Conservation (phyloP, 768 basidiomycete species). For the Lentinula detonsa region DNA sequence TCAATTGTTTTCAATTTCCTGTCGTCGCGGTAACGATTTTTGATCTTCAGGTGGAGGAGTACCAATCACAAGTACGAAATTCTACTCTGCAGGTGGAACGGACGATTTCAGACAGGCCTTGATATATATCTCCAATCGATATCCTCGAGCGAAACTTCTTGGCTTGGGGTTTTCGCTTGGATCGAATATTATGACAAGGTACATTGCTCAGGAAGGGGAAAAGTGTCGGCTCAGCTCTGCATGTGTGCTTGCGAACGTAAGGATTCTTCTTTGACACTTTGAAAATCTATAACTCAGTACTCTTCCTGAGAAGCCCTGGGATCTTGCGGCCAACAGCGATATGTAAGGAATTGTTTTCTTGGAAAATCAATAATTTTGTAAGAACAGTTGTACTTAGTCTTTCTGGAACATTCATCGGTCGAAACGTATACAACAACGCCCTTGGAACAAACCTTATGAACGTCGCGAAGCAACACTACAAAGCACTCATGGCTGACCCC, state of each 20-base stretch:
- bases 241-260: slow-evolving; percentile 44
- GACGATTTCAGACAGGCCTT: slow-evolving; percentile 61
- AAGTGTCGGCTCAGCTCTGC: slow-evolving; percentile 39
- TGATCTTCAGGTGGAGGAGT: slow-evolving; percentile 46
- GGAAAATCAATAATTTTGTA: not conserved
- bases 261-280: slow-evolving; percentile 14
- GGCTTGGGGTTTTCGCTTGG: slow-evolving; percentile 76
- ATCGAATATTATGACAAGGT: slow-evolving; percentile 62
- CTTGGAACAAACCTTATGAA: slow-evolving; percentile 46
- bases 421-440: slow-evolving; percentile 39
- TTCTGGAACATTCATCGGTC: slow-evolving; percentile 27
- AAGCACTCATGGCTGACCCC: slow-evolving; percentile 25
- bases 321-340: slow-evolving; percentile 10
- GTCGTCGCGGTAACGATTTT: not conserved
- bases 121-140: slow-evolving; percentile 47
- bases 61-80: slow-evolving; percentile 51
- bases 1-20: not conserved
- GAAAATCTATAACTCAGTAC: not conserved
- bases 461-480: slow-evolving; percentile 27
- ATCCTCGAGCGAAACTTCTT: slow-evolving; percentile 56
- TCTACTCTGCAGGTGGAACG: slow-evolving; percentile 63
- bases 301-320: slow-evolving; percentile 6
- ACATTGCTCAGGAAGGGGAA: slow-evolving; percentile 55
- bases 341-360: slow-evolving; percentile 8
- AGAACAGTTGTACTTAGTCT: slow-evolving; percentile 25